Conservation (phyloP, 192 early-diverging fungal genomes). For the Spizellomyces sp. region DNA sequence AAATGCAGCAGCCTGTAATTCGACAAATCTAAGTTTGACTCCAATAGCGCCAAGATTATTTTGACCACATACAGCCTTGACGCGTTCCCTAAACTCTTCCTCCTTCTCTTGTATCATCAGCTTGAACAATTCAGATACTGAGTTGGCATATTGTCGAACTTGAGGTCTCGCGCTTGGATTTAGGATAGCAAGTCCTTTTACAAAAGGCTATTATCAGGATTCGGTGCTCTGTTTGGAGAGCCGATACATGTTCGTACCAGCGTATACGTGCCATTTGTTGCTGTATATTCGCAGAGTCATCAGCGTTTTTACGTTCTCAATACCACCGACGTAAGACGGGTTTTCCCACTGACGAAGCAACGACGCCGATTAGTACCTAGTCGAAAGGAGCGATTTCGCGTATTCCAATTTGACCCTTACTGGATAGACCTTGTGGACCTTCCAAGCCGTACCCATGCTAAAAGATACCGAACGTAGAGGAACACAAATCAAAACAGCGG, state of each 20-base stretch:
- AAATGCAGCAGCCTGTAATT: constrained; percentile 72
- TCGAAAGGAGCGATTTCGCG: too few relatives aligned
- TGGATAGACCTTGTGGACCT: constrained; percentile 74
- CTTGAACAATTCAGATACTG: constrained; percentile 89
- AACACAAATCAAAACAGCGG: not conserved
- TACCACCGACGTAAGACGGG: constrained; percentile 85
- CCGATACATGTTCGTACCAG: constrained; percentile 49
- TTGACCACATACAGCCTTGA: constrained; percentile 46
- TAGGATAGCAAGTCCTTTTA: constrained; percentile 82
- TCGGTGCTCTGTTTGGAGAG: not conserved
- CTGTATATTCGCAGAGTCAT: constrained; percentile 92
- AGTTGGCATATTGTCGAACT: constrained; percentile 84
- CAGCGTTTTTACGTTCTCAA: constrained; percentile 96
- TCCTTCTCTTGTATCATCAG: constrained; percentile 89
- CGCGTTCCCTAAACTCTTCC: constrained; percentile 72
- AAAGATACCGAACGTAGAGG: too few relatives aligned
- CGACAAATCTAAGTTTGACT: constrained; percentile 13
- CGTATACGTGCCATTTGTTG: constrained; percentile 98
- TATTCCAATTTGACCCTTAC: constrained; percentile 39
- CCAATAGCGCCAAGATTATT: not conserved
- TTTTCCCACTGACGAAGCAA: constrained; percentile 71
- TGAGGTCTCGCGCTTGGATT: constrained; percentile 87
- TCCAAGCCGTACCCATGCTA: constrained; percentile 95
- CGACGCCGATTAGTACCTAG: too few relatives aligned
- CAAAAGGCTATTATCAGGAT: constrained; percentile 7